Evolutionary conservation across 2,329 filamentous ascomycete genomes (phyloP).

Genomic region (Raffaelea arxii): DNA sequence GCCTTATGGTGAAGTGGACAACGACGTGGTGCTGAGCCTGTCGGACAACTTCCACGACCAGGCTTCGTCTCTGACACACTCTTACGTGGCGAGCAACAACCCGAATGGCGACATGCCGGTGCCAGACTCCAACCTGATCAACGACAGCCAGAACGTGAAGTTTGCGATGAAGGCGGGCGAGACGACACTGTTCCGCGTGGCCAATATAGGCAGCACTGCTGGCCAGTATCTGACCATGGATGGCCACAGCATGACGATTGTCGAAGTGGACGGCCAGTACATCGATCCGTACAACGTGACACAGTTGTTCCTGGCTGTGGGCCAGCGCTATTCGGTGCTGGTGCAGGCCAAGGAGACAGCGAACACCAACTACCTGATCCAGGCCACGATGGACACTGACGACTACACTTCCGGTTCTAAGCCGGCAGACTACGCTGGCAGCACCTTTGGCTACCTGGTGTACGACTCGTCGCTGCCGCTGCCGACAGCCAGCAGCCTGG

Average conservation of each 20-base stretch:
- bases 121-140: conserved; percentile 58
- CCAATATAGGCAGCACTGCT: conserved; percentile 65
- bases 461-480: conserved; percentile 30
- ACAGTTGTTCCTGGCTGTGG: conserved; percentile 56
- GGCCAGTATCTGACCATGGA: conserved; percentile 57
- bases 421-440: conserved; percentile 27
- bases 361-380: conserved; percentile 54
- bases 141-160: conserved; percentile 54
- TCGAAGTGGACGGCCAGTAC: conserved; percentile 65
- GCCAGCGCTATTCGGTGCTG: conserved; percentile 54
- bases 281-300: conserved; percentile 47
- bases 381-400: conserved; percentile 59
- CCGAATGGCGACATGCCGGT: conserved; percentile 53
- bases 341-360: conserved; percentile 56
- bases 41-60: conserved; percentile 61
- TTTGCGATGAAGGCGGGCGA: conserved; percentile 53
- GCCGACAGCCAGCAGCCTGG: conserved; percentile 30
- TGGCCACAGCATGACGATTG: conserved; percentile 55
- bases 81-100: conserved; percentile 41
- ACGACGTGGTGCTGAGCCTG: conserved; percentile 53
- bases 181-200: conserved; percentile 61
- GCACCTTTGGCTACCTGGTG: conserved; percentile 51
- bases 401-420: conserved; percentile 53
- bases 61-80: conserved; percentile 34
- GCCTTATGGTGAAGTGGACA: conserved; percentile 49